phyloP scores from a whole-genome alignment of 1,139 yeast species.

The Meyerozyma sp. region DNA sequence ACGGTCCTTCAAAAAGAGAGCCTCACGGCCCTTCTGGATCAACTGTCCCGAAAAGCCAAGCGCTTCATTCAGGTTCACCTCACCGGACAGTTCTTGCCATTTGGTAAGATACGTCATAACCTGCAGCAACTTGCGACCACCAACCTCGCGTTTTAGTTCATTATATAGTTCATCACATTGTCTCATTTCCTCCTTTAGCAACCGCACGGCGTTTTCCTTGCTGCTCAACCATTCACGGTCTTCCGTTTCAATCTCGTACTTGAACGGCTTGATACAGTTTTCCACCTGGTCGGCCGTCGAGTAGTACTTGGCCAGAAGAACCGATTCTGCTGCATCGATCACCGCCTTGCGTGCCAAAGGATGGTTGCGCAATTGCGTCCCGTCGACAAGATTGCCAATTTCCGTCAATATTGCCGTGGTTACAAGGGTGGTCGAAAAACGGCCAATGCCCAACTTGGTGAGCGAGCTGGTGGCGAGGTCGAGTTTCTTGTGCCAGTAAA shows the following conservation, averaged over 20 bases:
- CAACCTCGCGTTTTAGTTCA: constrained; percentile 65
- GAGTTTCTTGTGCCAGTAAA: constrained; percentile 83
- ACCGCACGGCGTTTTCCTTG: constrained; percentile 66
- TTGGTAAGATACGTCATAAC: constrained; percentile 70
- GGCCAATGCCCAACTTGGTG: constrained; percentile 90
- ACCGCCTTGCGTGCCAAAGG: constrained; percentile 81
- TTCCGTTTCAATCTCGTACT: constrained; percentile 93
- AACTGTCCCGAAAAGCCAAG: constrained; percentile 72
- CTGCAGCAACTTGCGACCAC: constrained; percentile 77
- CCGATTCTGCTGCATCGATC: constrained; percentile 77
- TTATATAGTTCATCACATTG: constrained; percentile 72
- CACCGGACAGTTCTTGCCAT: constrained; percentile 39
- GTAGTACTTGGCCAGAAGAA: constrained; percentile 70
- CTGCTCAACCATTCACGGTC: constrained; percentile 89
- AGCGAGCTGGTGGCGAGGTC: constrained; percentile 79
- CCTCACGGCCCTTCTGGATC: constrained; percentile 74
- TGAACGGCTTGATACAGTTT: constrained; percentile 94
- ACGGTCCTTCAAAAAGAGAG: constrained; percentile 75
- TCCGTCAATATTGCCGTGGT: constrained; percentile 78
- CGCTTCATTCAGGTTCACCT: constrained; percentile 51
- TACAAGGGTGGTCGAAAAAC: constrained; percentile 77
- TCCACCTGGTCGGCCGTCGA: constrained; percentile 98
- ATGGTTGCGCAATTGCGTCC: constrained; percentile 75
- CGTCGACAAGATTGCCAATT: constrained; percentile 65
- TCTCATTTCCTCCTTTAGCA: constrained; percentile 77